These are phyloP conservation scores for Tetraselmis chui DNA, from an alignment of 139 green algal species.

Conservation along the genomic window DNA sequence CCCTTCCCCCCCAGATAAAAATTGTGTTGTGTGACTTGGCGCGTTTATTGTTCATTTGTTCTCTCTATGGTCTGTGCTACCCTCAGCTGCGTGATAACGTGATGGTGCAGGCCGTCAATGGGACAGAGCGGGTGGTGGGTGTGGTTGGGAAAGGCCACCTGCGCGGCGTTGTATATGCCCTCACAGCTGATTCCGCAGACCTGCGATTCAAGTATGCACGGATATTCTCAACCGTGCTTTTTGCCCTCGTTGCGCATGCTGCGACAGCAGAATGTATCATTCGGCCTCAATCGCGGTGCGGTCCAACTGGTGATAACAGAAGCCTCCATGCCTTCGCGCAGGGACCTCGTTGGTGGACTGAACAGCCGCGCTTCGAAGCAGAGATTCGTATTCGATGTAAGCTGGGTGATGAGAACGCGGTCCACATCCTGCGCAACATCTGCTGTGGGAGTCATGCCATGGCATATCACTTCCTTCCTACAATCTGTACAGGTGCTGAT, in stretches of 20 bases:
- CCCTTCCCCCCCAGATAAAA: background rate
- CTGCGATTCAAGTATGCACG: background rate
- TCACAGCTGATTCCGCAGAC: background rate
- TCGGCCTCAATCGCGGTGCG: too few relatives aligned
- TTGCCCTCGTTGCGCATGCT: too few relatives aligned
- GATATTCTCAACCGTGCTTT: too few relatives aligned
- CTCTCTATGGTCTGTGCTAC: background rate
- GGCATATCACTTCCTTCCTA: too few relatives aligned
- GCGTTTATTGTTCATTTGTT: background rate
- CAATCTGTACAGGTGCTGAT: too few relatives aligned
- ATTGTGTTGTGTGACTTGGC: background rate
- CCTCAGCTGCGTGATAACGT: background rate
- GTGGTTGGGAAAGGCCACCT: constrained; percentile 70
- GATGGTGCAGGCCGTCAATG: constrained; percentile 55
- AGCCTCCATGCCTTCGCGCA: too few relatives aligned
- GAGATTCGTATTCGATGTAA: background rate
- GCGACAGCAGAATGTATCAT: too few relatives aligned
- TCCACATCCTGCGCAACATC: too few relatives aligned
- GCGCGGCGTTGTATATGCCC: constrained; percentile 1
- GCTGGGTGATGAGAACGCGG: too few relatives aligned
- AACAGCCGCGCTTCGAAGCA: background rate
- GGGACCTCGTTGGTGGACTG: background rate
- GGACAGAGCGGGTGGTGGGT: constrained; percentile 50
- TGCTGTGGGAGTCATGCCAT: too few relatives aligned
- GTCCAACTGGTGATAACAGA: too few relatives aligned